Conservation (phyloP, 805 yeast species). For the Starmerella stellata region DNA sequence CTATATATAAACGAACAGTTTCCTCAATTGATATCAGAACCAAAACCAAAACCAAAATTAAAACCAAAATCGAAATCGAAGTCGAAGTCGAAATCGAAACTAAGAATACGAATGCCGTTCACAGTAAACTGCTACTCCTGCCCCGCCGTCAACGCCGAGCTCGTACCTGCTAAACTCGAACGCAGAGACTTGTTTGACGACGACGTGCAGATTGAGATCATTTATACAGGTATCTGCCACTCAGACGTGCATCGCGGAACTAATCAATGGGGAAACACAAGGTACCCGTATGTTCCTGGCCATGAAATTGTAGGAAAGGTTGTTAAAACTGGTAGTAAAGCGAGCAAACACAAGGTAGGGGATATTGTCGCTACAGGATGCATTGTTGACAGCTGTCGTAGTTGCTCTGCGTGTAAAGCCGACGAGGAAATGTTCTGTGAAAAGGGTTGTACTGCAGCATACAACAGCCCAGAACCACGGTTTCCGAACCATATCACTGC, state of each 20-base stretch:
- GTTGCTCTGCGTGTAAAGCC: constrained; percentile 42
- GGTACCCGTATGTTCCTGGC: constrained; percentile 30
- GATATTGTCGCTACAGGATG: constrained; percentile 76
- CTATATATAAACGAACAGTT: no score
- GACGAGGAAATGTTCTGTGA: constrained; percentile 43
- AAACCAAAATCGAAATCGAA: no score
- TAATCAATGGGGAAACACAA: constrained; percentile 33
- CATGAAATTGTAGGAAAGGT: constrained; percentile 29
- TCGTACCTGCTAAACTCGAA: constrained; percentile 4
- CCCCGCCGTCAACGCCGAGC: background rate
- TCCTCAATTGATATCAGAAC: no score
- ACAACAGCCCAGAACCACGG: constrained; percentile 23
- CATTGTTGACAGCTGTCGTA: constrained; percentile 38
- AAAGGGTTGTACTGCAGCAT: constrained; percentile 32
- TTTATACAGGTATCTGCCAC: constrained; percentile 32
- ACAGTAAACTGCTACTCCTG: constrained; percentile 7
- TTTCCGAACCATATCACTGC: constrained; percentile 54
- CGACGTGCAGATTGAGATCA: constrained; percentile 22
- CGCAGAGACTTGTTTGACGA: constrained; percentile 12
- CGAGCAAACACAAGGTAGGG: constrained; percentile 35
- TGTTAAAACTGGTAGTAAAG: constrained; percentile 39
- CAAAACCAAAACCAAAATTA: no score
- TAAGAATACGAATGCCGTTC: constrained; percentile 7
- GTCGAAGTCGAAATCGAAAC: no score
- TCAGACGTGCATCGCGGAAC: constrained; percentile 36